phyloP scores from a whole-genome alignment of 2,329 filamentous ascomycete species.

The Periconia digitata region DNA sequence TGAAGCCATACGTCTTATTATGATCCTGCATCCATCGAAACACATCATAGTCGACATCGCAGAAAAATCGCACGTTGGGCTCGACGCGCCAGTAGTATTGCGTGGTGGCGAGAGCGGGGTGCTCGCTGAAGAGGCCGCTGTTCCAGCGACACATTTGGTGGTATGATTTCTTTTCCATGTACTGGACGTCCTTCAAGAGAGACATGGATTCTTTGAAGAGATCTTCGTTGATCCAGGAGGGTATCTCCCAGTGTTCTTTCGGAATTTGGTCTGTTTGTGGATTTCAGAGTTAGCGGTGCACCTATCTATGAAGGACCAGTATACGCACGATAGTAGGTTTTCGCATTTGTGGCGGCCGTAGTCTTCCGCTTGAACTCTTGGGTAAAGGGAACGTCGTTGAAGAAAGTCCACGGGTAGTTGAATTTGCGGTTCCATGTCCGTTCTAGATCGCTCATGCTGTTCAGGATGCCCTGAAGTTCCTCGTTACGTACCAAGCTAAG shows the following conservation, averaged over 20 bases:
- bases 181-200: constrained; percentile 85
- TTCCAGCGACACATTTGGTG: constrained; percentile 99
- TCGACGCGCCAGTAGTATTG: constrained; percentile 99
- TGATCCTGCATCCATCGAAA: constrained; percentile 98
- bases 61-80: constrained; percentile 98
- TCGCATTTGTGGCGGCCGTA: constrained; percentile 79
- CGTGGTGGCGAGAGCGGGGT: constrained; percentile 77
- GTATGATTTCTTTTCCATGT: constrained; percentile 85
- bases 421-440: constrained; percentile 97
- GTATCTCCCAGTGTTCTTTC: constrained; percentile 91
- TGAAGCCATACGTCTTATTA: constrained; percentile 99
- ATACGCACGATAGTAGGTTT: constrained; percentile 74
- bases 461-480: constrained; percentile 80
- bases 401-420: constrained; percentile 99
- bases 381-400: constrained; percentile 93
- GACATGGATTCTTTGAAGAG: constrained; percentile 82
- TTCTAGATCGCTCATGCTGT: constrained; percentile 89
- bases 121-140: constrained; percentile 95
- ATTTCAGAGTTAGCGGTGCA: constrained; percentile 5
- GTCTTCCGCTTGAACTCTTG: constrained; percentile 90
- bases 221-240: constrained; percentile 88
- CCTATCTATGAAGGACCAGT: not conserved
- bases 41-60: constrained; percentile 96
- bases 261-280: constrained; percentile 72
- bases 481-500: constrained; percentile 90